A percentile compares a stretch with the other conserved stretches of the same genome.
Conservation (phyloP, 2,329 filamentous ascomycete genomes). For the Epicoccum nigrum region DNA sequence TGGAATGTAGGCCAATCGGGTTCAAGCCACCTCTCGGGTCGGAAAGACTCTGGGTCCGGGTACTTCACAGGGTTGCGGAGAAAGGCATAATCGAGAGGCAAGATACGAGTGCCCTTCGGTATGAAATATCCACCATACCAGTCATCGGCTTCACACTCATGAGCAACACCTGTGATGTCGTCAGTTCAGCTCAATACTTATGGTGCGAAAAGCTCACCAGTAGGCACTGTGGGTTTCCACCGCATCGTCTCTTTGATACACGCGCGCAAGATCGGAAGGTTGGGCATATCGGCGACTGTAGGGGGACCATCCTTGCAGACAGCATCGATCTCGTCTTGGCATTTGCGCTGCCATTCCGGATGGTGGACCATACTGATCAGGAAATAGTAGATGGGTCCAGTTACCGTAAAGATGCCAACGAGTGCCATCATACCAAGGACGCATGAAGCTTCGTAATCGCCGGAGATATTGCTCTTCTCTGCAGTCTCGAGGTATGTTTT, state of each 20-base stretch:
- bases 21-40: constrained; percentile 68
- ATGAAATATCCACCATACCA: constrained; percentile 58
- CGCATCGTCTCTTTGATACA: constrained; percentile 55
- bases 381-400: constrained; percentile 48
- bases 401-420: constrained; percentile 49
- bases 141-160: constrained; percentile 59
- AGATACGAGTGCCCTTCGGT: constrained; percentile 53
- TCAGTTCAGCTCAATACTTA: background rate
- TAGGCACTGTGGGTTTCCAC: constrained; percentile 57
- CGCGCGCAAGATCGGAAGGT: constrained; percentile 53
- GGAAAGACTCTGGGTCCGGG: constrained; percentile 67
- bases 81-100: constrained; percentile 46
- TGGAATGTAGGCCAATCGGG: constrained; percentile 68
- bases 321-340: constrained; percentile 42
- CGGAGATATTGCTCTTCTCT: constrained; percentile 50
- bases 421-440: constrained; percentile 49
- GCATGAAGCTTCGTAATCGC: constrained; percentile 48
- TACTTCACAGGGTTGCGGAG: constrained; percentile 61
- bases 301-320: constrained; percentile 37
- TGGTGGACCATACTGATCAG: constrained; percentile 47
- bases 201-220: constrained; percentile 32
- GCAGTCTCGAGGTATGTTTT: constrained; percentile 43
- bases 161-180: constrained; percentile 52
- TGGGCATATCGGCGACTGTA: constrained; percentile 47
- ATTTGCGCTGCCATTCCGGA: constrained; percentile 44